Percentiles rank a stretch among this genome's conserved stretches.
phyloP scores from a whole-genome alignment of 2,329 filamentous ascomycete genomes.

The Zelopaecilomyces penicillatus region DNA sequence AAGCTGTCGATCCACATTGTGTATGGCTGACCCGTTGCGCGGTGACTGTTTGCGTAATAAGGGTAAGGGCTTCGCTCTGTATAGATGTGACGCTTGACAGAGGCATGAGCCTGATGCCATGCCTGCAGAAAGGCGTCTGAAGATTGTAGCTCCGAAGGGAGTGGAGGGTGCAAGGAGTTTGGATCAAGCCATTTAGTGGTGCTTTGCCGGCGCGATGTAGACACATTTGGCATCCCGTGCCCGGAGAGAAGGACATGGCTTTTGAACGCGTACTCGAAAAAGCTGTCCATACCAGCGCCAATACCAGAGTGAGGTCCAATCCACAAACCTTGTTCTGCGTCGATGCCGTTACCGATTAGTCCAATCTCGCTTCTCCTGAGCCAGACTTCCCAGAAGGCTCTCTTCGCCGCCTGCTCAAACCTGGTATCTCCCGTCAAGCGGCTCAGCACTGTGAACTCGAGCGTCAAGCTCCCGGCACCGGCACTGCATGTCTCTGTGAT shows the following conservation, averaged over 20 bases:
- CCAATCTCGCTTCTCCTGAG: slow-evolving; percentile 73
- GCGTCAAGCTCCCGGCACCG: slow-evolving; percentile 86
- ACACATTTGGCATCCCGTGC: slow-evolving; percentile 47
- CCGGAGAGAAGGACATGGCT: slow-evolving; percentile 85
- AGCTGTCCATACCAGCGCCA: slow-evolving; percentile 93
- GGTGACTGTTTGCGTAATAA: slow-evolving; percentile 86
- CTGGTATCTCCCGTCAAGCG: slow-evolving; percentile 75
- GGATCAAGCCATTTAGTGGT: slow-evolving; percentile 49
- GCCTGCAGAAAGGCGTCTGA: slow-evolving; percentile 70
- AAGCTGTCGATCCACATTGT: slow-evolving; percentile 95
- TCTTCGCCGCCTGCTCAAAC: slow-evolving; percentile 85
- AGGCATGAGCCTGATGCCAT: slow-evolving; percentile 79
- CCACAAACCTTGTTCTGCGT: slow-evolving; percentile 86
- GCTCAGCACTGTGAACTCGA: slow-evolving; percentile 88
- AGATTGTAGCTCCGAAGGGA: slow-evolving; percentile 59
- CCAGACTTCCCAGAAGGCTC: slow-evolving; percentile 98
- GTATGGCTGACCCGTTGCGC: slow-evolving; percentile 77
- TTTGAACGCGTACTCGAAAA: slow-evolving; percentile 97
- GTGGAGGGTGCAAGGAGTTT: slow-evolving; percentile 50
- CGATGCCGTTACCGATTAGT: slow-evolving; percentile 83
- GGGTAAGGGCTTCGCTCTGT: slow-evolving; percentile 69
- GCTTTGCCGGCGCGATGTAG: slow-evolving; percentile 31
- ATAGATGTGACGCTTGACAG: slow-evolving; percentile 87
- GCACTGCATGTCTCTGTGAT: slow-evolving; percentile 96
- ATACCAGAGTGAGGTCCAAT: slow-evolving; percentile 85